Base-by-base conservation (phyloP, 176 grass and related monocot genomes). In the Raddia distichophylla region DNA sequence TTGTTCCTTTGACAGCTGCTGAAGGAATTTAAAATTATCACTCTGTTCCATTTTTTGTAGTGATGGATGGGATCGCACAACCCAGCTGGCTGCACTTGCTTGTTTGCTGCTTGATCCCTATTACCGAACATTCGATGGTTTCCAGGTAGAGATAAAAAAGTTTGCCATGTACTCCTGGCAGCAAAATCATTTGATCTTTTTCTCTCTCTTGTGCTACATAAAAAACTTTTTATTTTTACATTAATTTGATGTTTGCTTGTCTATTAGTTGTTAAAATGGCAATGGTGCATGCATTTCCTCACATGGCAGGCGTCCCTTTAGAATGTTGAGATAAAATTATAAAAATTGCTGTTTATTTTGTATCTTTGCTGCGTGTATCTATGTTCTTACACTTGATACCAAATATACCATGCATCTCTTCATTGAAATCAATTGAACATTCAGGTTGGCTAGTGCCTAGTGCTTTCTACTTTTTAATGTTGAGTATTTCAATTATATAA, bases 21-120 rank as follows among this genome's bases (percentile, higher is more conserved):
- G 33, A 57, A 20, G 13, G 37, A 73, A 70, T 34, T 48, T 74
- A 3, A 54, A 46, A 51, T 55, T 78, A 78, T 71, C 8, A 1
- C 14, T 18, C 60, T 81, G 10, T 79, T 71, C 37, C 37, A 40
- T 33, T 61, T 44, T 80, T 42, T 91, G 82, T 64, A 98, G 96
- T 88, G 96, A 98, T 82, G 96, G 96, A 80, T 98, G 96, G 96
- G 96, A 98, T 78, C 88, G 96, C 60, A 98, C 96, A 83, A 91
- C 96, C 69, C 96, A 98, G 72, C 79, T 98, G 78, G 91, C 95
- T 67, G 84, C 96, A 65, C 96, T 98, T 84, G 82, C 93, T 78
- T 86, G 93, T 77, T 83, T 98, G 77, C 84, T 98, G 50, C 93
- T 98, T 74, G 96, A 98, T 77, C 96, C 96, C 47, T 91, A 91